Conservation (phyloP, 805 yeast species). For the Blastobotrys parvus region DNA sequence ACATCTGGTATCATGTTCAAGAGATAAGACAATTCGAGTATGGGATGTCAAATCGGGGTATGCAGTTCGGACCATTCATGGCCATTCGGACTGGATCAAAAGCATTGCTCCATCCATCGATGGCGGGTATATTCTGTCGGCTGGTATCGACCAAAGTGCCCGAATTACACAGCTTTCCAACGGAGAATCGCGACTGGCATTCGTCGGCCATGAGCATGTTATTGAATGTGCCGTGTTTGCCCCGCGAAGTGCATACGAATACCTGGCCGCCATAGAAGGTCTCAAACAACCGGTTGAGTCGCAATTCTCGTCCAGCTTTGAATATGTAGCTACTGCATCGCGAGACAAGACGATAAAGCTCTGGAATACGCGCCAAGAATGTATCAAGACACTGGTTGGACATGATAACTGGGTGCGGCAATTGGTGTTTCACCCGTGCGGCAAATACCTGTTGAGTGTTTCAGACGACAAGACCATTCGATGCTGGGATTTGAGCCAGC, state of each 20-base stretch:
- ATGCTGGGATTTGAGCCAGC: slow-evolving; percentile 60
- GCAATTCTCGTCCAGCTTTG: slow-evolving; percentile 24
- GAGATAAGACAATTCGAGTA: slow-evolving; percentile 79
- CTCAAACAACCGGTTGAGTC: slow-evolving; percentile 26
- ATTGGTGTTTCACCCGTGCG: slow-evolving; percentile 65
- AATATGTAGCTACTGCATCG: slow-evolving; percentile 70
- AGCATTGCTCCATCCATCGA: slow-evolving; percentile 29
- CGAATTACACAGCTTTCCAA: slow-evolving; percentile 57
- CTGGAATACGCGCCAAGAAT: slow-evolving; percentile 64
- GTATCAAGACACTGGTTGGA: slow-evolving; percentile 52
- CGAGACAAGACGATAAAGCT: slow-evolving; percentile 67
- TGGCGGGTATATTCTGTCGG: slow-evolving; percentile 57
- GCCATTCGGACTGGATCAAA: slow-evolving; percentile 88
- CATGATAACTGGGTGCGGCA: slow-evolving; percentile 85
- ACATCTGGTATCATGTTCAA: slow-evolving; percentile 63
- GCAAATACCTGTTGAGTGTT: slow-evolving; percentile 57
- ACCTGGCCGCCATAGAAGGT: slow-evolving; percentile 40
- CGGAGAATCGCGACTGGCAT: slow-evolving; percentile 58
- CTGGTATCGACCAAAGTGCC: slow-evolving; percentile 71
- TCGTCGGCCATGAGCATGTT: slow-evolving; percentile 77
- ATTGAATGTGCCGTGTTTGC: slow-evolving; percentile 65
- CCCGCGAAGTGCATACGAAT: slow-evolving; percentile 42
- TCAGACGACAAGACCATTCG: slow-evolving; percentile 73
- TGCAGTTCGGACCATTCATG: slow-evolving; percentile 55
- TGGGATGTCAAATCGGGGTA: slow-evolving; percentile 67